Evolutionary conservation across 2,329 filamentous ascomycete species (phyloP), one percentile per base, ranked within the genome.

Genomic region (Pyrenophora graminea): DNA sequence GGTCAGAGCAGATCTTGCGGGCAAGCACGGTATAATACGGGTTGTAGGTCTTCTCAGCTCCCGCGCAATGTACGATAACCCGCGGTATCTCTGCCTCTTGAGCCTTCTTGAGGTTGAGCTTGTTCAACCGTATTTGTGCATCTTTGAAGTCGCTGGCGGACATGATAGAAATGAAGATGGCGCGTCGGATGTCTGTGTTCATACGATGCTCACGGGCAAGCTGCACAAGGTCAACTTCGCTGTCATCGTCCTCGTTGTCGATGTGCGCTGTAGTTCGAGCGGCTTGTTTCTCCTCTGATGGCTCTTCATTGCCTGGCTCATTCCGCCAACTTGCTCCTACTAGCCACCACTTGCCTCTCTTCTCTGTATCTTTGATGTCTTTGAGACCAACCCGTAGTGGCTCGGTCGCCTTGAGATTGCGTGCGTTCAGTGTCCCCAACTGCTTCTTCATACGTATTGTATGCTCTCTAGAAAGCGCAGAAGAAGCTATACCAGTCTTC

Each of bases 281-380:
- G 9, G 50, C 30, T 42, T 74, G 68, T 65, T 74, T 30, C 64
- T 74, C 61, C 49, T 77, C 74, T 48, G 46, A 59, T 52, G 52
- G 58, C 48, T 67, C 59, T 23, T 74, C 71, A n/a, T 57, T 61
- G 15, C 77, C 75, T 10, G 51, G 61, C 15, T 73, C 59, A 51
- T 80, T 70, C 34, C 78, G 79, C 84, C 93, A 97, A 72, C 91
- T 96, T n/a, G 94, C 93, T 44, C 94, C 94, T 4, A 97, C 90
- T 17, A 97, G 84, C 94, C 94, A 99, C 94, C 94, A 99, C 77
- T 96, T 97, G 1, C 94, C 94, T 68, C 87, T 89, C 69, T 89
- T 93, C 34, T 93, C 89, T 0, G 88, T 87, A 55, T 92, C 85
- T 56, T 85, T 85, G 44, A 99, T 90, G 66, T 99, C 94, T 32